Conservation (phyloP, 1,139 yeast species). For the Torulaspora globosa region DNA sequence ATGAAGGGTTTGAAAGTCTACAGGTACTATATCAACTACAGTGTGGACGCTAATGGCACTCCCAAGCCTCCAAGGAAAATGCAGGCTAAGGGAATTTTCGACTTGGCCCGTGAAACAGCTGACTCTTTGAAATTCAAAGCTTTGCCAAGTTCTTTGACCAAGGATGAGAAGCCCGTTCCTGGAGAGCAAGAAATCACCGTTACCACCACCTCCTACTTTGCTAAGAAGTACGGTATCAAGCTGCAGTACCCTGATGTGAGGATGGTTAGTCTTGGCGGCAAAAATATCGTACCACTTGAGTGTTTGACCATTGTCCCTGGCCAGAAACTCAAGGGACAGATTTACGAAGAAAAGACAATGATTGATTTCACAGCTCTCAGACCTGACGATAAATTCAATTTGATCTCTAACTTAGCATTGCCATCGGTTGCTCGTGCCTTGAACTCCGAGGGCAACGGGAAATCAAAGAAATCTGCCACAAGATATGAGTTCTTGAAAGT, state of each 20-base stretch:
- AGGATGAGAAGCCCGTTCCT: constrained; percentile 7
- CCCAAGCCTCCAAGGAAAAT: constrained; percentile 20
- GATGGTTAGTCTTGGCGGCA: constrained; percentile 23
- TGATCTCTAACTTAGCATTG: constrained; percentile 21
- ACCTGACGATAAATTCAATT: constrained; percentile 22
- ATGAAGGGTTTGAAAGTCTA: constrained; percentile 22
- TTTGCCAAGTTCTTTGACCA: constrained; percentile 6
- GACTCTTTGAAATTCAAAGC: constrained; percentile 18
- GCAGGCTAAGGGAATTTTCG: constrained; percentile 20
- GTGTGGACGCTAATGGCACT: constrained; percentile 21
- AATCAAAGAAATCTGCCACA: constrained; percentile 13
- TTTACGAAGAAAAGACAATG: constrained; percentile 17
- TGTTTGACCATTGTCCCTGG: constrained; percentile 26
- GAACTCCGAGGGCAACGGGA: constrained; percentile 10
- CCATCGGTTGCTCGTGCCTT: constrained; percentile 20
- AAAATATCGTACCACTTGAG: constrained; percentile 23
- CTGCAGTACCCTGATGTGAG: constrained; percentile 22
- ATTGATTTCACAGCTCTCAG: constrained; percentile 25
- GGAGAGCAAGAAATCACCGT: constrained; percentile 16
- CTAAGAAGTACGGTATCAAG: constrained; percentile 19
- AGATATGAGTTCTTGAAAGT: constrained; percentile 19
- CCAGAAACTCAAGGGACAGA: constrained; percentile 22
- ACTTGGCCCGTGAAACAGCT: constrained; percentile 23
- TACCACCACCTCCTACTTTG: constrained; percentile 17
- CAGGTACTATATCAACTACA: constrained; percentile 24